Percentiles rank a stretch among this genome's conserved stretches.
Conservation (phyloP, 2,329 filamentous ascomycete genomes). For the Verticillium zaregamsianum region DNA sequence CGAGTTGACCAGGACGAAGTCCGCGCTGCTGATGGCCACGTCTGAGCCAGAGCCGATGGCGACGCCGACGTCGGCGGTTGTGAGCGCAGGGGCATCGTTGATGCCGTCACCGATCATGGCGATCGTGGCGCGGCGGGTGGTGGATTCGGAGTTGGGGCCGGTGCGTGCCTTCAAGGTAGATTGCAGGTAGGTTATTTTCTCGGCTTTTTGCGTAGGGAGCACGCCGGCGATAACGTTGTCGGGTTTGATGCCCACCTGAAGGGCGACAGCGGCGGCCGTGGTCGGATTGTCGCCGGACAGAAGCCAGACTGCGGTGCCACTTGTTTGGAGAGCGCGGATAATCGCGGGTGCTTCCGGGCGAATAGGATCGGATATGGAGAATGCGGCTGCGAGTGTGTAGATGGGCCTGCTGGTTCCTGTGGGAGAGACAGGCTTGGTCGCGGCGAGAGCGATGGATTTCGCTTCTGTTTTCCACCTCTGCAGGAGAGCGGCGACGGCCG, state of each 20-base stretch:
- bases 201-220: slow-evolving; percentile 76
- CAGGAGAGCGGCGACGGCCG: slow-evolving; percentile 30
- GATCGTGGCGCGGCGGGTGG: slow-evolving; percentile 46
- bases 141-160: slow-evolving; percentile 14
- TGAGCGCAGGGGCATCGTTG: slow-evolving; percentile 81
- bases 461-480: slow-evolving; percentile 57
- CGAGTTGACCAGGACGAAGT: slow-evolving; percentile 76
- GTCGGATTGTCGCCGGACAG: slow-evolving; percentile 84
- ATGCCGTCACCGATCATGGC: slow-evolving; percentile 89
- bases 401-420: slow-evolving; percentile 1
- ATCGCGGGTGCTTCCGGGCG: slow-evolving; percentile 66
- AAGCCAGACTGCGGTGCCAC: slow-evolving; percentile 79
- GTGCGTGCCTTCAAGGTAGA: slow-evolving; percentile 37
- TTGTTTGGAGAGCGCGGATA: slow-evolving; percentile 58
- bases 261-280: slow-evolving; percentile 76
- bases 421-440: slow-evolving; percentile 27
- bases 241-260: slow-evolving; percentile 68
- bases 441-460: slow-evolving; percentile 59
- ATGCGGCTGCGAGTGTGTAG: slow-evolving; percentile 57
- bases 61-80: slow-evolving; percentile 79
- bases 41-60: slow-evolving; percentile 81
- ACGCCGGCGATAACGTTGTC: slow-evolving; percentile 82
- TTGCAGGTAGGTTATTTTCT: slow-evolving; percentile 63
- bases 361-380: slow-evolving; percentile 78
- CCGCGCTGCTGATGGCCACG: slow-evolving; percentile 75